Base-by-base conservation (phyloP, 305 asterid genomes). In the Stenogyne calaminthoides region DNA sequence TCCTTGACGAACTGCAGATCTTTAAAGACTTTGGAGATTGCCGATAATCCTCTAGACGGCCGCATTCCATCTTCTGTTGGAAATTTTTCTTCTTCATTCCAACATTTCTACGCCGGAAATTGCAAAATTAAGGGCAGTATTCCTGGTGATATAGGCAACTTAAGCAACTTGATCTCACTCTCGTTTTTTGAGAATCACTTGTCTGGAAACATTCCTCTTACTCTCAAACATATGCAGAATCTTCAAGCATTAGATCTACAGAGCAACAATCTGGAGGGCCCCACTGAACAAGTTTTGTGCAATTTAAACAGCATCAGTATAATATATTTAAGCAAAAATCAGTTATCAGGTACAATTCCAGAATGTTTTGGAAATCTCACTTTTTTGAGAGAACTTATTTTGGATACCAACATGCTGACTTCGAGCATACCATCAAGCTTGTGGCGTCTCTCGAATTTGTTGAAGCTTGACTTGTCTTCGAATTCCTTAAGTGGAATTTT, bases 1-100 rank as follows among this genome's bases (percentile, higher is more conserved):
- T 64, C 57, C 12, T 20, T 64, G 19, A 42, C 70, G 11, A 64
- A 9, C 1, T 64, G 69, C 55, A 62, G 69, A 64, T 64, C 6
- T 10, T 64, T 64, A 12, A 64, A 1, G 2, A 1, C 1, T 7
- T 42, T 64, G 20, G 12, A 2, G 0, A 19, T 64, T 20, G 55
- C 0, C 2, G 6, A 5, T 10, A 64, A 39, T 36, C 55, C 34
- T 18, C 16, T 40, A 1, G 9, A 5, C 11, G 69, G 54, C 1
- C 2, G 6, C 18, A 64, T 64, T 9, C 69, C 69, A 11, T 0
- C 36, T 5, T 64, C 69, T 18, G 9, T 64, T 19, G 55, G 69
- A 5, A 64, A 64, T 8, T 64, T 64, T 1, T 64, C 69, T 19
- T 9, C 69, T 6, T 18, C 69, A 7, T 9, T 64, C 19, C 37